Evolutionary conservation across 2,329 filamentous ascomycete genomes (phyloP), one percentile per base, ranked within the genome.

Genomic region (Lasiodiplodia gonubiensis): DNA sequence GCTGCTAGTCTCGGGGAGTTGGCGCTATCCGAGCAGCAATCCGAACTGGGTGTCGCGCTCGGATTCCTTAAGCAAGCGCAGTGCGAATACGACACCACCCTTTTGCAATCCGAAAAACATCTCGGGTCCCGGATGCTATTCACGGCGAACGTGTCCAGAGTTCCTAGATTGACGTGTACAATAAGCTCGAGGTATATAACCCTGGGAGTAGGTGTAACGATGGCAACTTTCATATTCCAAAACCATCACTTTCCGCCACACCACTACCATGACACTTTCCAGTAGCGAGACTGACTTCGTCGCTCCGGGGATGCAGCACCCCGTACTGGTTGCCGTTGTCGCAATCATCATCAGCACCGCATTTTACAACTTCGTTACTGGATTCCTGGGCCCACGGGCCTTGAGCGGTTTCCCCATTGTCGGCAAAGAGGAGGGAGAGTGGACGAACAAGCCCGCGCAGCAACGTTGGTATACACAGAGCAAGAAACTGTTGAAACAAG

Each of bases 381-480:
- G 14, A n/a, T 30, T 60, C 3, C 18, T 27, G 11, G 55, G 55
- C 4, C 55, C 55, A 21, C 6, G 11, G 14, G 30, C 55, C 14
- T 60, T 16, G 35, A 42, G 35, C 14, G 55, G 55, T 5, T 60
- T 60, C 23, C 55, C 55, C 23, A 46, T 48, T 16, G 55, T 60
- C 16, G 55, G 55, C 21, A 60, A 46, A n/a, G 55, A 60, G 55
- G 37, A 37, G 11, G 55, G 55, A 27, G 55, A 60, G 14, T 60
- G 55, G 37, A 60, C 55, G 55, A 60, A 46, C 55, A 60, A 60
- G 23, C 6, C 14, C 1, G 55, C 55, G 14, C 21, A 25, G 25
- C 5, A 25, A 11, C 55, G 55, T 6, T 60, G 21, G 30, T 39
- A n/a, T 18, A 21, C 11, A 5, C 37, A 60, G 37, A 60, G 55